Evolutionary conservation across 257 asterid species (phyloP).

Genomic region (Paulownia fortunei): DNA sequence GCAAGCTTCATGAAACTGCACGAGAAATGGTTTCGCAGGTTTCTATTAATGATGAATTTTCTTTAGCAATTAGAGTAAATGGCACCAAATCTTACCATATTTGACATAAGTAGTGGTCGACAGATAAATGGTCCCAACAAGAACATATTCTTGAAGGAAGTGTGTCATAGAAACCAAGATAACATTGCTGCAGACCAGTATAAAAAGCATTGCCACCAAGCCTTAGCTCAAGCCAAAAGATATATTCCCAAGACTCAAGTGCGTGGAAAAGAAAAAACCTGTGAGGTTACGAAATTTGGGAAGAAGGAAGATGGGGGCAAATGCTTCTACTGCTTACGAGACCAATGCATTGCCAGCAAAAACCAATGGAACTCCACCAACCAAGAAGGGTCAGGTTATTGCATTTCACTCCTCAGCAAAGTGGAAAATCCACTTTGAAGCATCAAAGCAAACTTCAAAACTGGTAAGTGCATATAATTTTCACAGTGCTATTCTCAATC

Average conservation of each 20-base stretch:
- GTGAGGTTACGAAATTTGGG: background rate
- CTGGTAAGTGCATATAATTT: slow-evolving; percentile 43
- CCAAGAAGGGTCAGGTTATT: slow-evolving; percentile 47
- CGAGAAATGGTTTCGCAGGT: too few species aligned
- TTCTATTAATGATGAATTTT: background rate
- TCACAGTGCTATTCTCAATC: background rate
- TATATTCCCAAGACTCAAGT: background rate
- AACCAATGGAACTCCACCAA: slow-evolving; percentile 6
- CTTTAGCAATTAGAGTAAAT: background rate
- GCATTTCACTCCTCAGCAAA: slow-evolving; percentile 56
- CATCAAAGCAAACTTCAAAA: slow-evolving; percentile 59
- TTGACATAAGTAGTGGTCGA: slow-evolving; percentile 28
- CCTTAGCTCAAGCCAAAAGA: slow-evolving; percentile 21
- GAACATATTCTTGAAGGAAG: slow-evolving; percentile 47
- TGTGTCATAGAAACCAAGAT: background rate
- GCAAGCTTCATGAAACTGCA: background rate
- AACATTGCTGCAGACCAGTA: slow-evolving; percentile 17
- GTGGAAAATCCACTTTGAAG: slow-evolving; percentile 65
- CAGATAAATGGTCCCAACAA: slow-evolving; percentile 32
- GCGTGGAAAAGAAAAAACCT: background rate
- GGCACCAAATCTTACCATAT: slow-evolving; percentile 26
- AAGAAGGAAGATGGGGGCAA: slow-evolving; percentile 47
- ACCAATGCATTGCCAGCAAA: background rate
- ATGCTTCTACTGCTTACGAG: slow-evolving; percentile 37
- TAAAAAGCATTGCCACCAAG: slow-evolving; percentile 31